These are phyloP conservation scores for Botrytis fabae DNA, from an alignment of 2,329 filamentous ascomycete species.

Conservation along the genomic window DNA sequence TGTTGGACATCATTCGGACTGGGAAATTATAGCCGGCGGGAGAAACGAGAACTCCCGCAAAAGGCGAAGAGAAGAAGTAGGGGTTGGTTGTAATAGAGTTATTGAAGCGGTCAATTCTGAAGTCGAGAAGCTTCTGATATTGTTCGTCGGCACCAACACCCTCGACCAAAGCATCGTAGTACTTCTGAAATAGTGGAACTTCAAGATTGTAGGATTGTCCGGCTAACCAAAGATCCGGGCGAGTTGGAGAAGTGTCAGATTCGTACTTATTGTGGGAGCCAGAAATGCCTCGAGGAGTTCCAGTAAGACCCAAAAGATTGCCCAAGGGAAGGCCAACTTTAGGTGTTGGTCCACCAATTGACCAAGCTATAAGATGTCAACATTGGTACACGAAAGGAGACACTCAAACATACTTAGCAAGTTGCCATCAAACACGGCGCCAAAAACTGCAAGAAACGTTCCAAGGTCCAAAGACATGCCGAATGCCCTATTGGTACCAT, in stretches of 20 bases:
- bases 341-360: slow-evolving; percentile 14
- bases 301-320: slow-evolving; percentile 29
- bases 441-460: slow-evolving; percentile 8
- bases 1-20: slow-evolving; percentile 35
- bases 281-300: slow-evolving; percentile 47
- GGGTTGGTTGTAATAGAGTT: slow-evolving; percentile 44
- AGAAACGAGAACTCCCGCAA: slow-evolving; percentile 30
- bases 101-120: slow-evolving; percentile 12
- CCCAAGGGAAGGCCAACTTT: slow-evolving; percentile 28
- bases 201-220: slow-evolving; percentile 12
- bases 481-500: slow-evolving; percentile 30
- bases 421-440: slow-evolving; percentile 4
- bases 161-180: slow-evolving; percentile 15
- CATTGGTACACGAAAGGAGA: neutral
- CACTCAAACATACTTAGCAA: neutral
- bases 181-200: slow-evolving; percentile 14
- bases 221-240: slow-evolving; percentile 46
- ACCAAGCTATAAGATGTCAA: slow-evolving; percentile 2
- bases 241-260: slow-evolving; percentile 51
- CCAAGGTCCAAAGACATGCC: slow-evolving; percentile 20
- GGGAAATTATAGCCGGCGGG: slow-evolving; percentile 34
- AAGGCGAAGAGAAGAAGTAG: slow-evolving; percentile 52
- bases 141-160: slow-evolving; percentile 10
- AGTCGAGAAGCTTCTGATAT: slow-evolving; percentile 9
- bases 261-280: slow-evolving; percentile 55